Conservation (phyloP, 2,329 filamentous ascomycete genomes). For the Akanthomyces dipterigenus region DNA sequence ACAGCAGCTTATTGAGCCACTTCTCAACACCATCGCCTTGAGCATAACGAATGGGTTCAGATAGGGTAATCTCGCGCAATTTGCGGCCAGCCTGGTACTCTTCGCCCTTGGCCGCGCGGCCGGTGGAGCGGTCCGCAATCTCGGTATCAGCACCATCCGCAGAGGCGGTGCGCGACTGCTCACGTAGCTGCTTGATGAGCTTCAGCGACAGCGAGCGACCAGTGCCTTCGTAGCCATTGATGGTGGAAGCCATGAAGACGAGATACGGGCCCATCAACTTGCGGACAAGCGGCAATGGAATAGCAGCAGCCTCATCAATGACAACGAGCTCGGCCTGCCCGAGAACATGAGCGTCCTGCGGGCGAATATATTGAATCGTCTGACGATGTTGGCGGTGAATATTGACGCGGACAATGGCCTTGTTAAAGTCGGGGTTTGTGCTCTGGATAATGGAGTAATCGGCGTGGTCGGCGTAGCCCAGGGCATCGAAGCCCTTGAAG, state of each 20-base stretch:
- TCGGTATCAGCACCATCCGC: constrained; percentile 54
- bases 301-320: constrained; percentile 95
- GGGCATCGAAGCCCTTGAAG: constrained; percentile 94
- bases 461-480: constrained; percentile 88
- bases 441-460: constrained; percentile 98
- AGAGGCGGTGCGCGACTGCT: constrained; percentile 69
- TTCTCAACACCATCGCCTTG: constrained; percentile 87
- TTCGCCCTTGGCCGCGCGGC: constrained; percentile 59
- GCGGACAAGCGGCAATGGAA: constrained; percentile 82
- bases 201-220: constrained; percentile 92
- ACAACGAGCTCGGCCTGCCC: constrained; percentile 93
- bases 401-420: constrained; percentile 95
- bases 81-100: constrained; percentile 65
- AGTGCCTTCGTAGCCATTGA: constrained; percentile 97
- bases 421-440: constrained; percentile 97
- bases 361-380: constrained; percentile 97
- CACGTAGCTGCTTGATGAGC: constrained; percentile 91
- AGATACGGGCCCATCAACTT: constrained; percentile 96
- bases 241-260: constrained; percentile 98
- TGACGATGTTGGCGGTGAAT: constrained; percentile 91
- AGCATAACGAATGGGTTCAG: constrained; percentile 91
- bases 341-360: constrained; percentile 89
- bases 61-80: constrained; percentile 83
- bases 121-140: constrained; percentile 72
- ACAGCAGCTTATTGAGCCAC: constrained; percentile 92